Percentiles rank a stretch among this genome's conserved stretches.
These are phyloP conservation scores for Botryotinia convoluta DNA, from an alignment of 2,329 filamentous ascomycete species.

Conservation along the genomic window DNA sequence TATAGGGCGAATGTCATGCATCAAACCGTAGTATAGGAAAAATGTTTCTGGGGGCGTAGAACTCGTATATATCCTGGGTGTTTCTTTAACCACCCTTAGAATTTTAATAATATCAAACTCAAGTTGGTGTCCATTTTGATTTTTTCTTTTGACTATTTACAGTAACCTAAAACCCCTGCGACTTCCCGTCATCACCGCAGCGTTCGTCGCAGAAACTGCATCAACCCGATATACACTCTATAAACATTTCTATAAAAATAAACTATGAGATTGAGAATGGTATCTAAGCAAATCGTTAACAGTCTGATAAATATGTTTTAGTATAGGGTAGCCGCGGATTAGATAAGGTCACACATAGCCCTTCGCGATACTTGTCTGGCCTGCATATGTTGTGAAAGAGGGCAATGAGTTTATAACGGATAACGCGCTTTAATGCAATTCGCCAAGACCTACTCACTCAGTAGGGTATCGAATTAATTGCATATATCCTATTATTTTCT, in stretches of 20 bases:
- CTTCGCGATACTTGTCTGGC: neutral
- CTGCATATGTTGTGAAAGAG: neutral
- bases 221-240: neutral
- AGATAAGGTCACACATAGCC: neutral
- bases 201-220: neutral
- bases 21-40: slow-evolving; percentile 46
- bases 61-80: neutral
- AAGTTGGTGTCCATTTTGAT: neutral
- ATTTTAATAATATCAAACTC: neutral
- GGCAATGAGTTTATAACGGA: neutral
- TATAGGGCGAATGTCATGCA: slow-evolving; percentile 47
- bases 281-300: neutral
- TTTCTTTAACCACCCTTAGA: neutral
- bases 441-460: neutral
- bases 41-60: slow-evolving; percentile 47
- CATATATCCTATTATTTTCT: neutral
- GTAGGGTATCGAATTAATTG: neutral
- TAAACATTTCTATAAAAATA: neutral
- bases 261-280: neutral
- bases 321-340: neutral
- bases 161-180: neutral
- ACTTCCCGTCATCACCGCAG: neutral
- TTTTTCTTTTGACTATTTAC: neutral
- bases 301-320: neutral
- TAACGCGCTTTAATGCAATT: neutral